Evolutionary conservation across 768 basidiomycete genomes (phyloP).

Genomic region (Hemileccinum impolitum): DNA sequence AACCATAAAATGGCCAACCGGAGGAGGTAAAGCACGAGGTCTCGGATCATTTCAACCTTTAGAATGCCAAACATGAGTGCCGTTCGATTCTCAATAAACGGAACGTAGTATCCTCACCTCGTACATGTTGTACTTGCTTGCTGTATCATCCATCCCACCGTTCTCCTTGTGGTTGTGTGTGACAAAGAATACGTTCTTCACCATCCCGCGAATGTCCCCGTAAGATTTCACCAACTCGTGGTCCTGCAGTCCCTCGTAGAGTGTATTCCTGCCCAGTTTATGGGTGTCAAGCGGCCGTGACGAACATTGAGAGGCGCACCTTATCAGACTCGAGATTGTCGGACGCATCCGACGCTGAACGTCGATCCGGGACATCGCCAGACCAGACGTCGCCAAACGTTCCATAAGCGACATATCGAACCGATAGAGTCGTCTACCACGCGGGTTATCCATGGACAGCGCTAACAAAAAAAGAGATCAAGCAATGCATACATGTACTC

Average conservation of each 20-base stretch:
- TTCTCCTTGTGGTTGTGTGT: slow-evolving; percentile 61
- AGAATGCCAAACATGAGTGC: background rate
- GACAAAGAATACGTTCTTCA: slow-evolving; percentile 65
- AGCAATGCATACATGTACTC: background rate
- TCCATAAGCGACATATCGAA: slow-evolving; percentile 80
- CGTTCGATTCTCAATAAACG: background rate
- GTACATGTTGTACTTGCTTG: slow-evolving; percentile 62
- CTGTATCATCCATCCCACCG: slow-evolving; percentile 55
- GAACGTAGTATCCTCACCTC: slow-evolving; percentile 56
- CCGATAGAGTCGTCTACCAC: slow-evolving; percentile 52
- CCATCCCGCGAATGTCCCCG: slow-evolving; percentile 57
- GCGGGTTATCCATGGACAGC: slow-evolving; percentile 64
- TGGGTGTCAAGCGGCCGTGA: background rate
- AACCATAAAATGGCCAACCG: slow-evolving; percentile 19
- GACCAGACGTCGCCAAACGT: slow-evolving; percentile 51
- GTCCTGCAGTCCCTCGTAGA: slow-evolving; percentile 62
- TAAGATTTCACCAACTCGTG: slow-evolving; percentile 50
- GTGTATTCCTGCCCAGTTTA: slow-evolving; percentile 40
- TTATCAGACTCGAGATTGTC: slow-evolving; percentile 51
- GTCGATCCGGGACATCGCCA: slow-evolving; percentile 67
- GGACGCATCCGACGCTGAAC: slow-evolving; percentile 79
- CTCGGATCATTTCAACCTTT: slow-evolving; percentile 46
- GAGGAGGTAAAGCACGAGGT: slow-evolving; percentile 51
- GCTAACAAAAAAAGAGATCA: slow-evolving; percentile 35
- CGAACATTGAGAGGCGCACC: slow-evolving; percentile 1